Evolutionary conservation across 2,329 filamentous ascomycete genomes (phyloP), one percentile per base, ranked within the genome.

Genomic region (Elsinoe batatas): DNA sequence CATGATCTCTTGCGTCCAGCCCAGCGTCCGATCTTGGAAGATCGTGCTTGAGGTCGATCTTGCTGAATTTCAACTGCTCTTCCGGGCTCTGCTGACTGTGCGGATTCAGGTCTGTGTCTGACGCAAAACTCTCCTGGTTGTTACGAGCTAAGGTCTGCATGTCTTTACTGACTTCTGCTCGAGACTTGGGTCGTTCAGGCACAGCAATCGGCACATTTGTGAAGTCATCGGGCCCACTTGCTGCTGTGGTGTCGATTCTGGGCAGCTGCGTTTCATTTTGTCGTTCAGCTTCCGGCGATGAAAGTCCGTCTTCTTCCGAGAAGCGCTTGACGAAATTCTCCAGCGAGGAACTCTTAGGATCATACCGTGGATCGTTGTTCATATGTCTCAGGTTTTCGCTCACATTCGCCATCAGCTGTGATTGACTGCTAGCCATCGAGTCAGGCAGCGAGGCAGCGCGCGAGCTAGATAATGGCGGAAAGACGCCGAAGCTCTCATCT

Each of bases 401-500:
- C 3, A 58, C 58, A 26, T 53, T 54, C 32, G 54, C 53, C 57
- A 58, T 60, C 2, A 60, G 54, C 22, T 59, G 58, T n/a, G 65
- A 65, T 18, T 53, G 40, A 20, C 58, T 59, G 57, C 62, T 65
- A 12, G 64, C 71, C 38, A 77, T 76, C 0, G 79, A 81, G 26
- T 72, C 75, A 17, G 74, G 75, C 33, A 78, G 69, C 3, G 79
- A 82, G 54, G 74, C 73, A 5, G 72, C 73, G 53, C 78, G 73
- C 5, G 80, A 83, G 58, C 79, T 78, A 1, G 78, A 78, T 8
- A 80, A 81, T n/a, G 78, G 77, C 37, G 79, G 82, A 59, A 84
- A 82, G 76, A 83, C 82, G 18, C 76, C 71, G 61, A 83, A 83
- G 64, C 80, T 83, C 59, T 83, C 81, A 5, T 76, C 74, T 20